Base-by-base conservation (phyloP, 176 grass and related monocot genomes). In the Triticum dicoccoides region DNA sequence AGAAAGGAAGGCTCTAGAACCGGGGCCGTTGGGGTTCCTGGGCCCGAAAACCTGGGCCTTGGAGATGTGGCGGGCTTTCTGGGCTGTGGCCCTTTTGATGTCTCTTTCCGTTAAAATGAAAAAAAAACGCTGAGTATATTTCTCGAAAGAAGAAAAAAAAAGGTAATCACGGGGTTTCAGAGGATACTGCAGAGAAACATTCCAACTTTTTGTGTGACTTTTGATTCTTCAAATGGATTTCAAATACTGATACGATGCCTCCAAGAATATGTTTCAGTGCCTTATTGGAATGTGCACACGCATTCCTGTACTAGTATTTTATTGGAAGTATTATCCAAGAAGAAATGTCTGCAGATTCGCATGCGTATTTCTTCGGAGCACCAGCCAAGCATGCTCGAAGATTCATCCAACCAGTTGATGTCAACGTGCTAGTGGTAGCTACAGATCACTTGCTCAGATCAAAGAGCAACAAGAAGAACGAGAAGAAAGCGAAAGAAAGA, bases 1-100 rank as follows among this genome's bases (percentile, higher is more conserved):
- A n/a, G 13, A 70, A 8, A 10, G n/a, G 59, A 59, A 81, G 33
- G 20, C 3, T 80, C 75, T 73, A 42, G 61, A 89, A 85, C 65
- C 17, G 5, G 17, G 3, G 12, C 63, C 0, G 12, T 65, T 65
- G 25, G 25, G 24, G 25, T 32, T 65, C 27, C 63, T 8, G 63
- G 63, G 24, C 62, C 62, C 1, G 9, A 2, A 4, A 11, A 0
- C n/a, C n/a, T 61, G 44, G 75, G 64, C 75, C 35, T 70, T 2
- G 3, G 6, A n/a, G 6, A 17, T 9, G n/a, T 27, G 0, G 34
- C 15, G 21, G 58, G 0, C 2, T 25, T 41, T 25, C 8, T 80
- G 59, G 59, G 59, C n/a, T 15, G 2, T 20, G 18, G 54, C 54
- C 54, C 54, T 8, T 20, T 54, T 54, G 15, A 5, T 17, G 51